phyloP scores from a whole-genome alignment of 2,329 filamentous ascomycete genomes.

The Xylariaceae sp. region DNA sequence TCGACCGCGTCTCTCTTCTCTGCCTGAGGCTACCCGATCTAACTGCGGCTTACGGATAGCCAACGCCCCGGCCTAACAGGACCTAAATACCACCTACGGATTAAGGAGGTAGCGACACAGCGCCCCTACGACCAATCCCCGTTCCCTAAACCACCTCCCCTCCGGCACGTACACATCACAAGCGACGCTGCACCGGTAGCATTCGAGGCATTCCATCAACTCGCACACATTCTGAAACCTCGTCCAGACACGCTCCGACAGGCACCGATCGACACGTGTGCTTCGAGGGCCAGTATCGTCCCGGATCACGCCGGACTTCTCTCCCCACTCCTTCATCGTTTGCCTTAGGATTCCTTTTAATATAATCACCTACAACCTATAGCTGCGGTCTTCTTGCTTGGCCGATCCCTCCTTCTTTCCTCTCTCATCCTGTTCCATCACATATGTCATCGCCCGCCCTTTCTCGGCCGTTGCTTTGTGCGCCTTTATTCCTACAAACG shows the following conservation, averaged over 20 bases:
- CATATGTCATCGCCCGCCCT: background rate
- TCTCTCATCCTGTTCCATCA: background rate
- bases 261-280: background rate
- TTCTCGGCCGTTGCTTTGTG: background rate
- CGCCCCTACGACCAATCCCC: too few relatives aligned
- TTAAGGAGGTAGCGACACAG: too few relatives aligned
- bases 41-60: too few relatives aligned
- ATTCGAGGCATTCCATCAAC: background rate
- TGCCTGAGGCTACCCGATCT: too few relatives aligned
- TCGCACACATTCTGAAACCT: background rate
- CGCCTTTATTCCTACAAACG: background rate
- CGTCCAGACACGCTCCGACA: background rate
- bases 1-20: too few relatives aligned
- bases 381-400: background rate
- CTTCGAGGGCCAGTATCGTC: too few relatives aligned
- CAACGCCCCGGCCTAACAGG: too few relatives aligned
- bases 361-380: too few relatives aligned
- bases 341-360: too few relatives aligned
- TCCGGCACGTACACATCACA: background rate
- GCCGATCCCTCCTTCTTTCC: background rate
- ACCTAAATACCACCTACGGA: too few relatives aligned
- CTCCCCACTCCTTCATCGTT: too few relatives aligned
- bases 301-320: too few relatives aligned
- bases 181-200: background rate
- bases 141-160: background rate